Evolutionary conservation across 1,284 basidiomycete species (phyloP).

Genomic region (Testicularia cyperi): DNA sequence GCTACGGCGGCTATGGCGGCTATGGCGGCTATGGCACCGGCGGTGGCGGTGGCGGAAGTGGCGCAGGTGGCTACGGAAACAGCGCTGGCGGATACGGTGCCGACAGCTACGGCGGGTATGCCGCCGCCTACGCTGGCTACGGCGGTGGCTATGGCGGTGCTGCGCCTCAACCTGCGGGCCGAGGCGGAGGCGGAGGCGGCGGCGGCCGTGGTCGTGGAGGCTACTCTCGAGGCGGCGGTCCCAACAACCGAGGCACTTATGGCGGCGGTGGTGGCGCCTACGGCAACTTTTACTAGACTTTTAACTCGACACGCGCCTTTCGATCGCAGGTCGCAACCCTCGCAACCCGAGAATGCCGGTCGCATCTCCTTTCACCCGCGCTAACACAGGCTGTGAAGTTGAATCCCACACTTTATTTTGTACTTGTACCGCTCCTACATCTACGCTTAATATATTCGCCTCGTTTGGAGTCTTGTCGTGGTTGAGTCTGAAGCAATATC

Average conservation of each 20-base stretch:
- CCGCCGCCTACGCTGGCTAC: conserved; percentile 3
- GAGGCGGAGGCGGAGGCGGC: conserved; percentile 5
- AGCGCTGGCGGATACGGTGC: conserved; percentile 8
- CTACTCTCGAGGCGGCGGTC: conserved; percentile 2
- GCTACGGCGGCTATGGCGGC: conserved; percentile 7
- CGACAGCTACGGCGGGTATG: conserved; percentile 7
- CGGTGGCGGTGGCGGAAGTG: conserved; percentile 5
- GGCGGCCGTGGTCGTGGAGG: conserved; percentile 4
- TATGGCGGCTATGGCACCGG: conserved; percentile 11
- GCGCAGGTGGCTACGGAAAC: conserved; percentile 18
- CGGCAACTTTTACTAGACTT: conserved; percentile 26
- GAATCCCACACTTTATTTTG: no score
- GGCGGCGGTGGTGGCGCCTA: conserved; percentile 25
- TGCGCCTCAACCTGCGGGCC: background rate
- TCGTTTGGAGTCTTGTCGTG: no score
- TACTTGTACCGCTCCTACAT: no score
- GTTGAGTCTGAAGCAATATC: no score
- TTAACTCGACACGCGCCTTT: background rate
- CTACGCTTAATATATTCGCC: no score
- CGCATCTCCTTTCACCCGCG: background rate
- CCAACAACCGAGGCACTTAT: conserved; percentile 4
- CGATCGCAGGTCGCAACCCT: no score
- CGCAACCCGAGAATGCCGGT: background rate
- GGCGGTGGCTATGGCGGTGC: conserved; percentile 13
- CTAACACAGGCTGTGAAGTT: background rate